These are phyloP conservation scores for Phialophora expanda DNA, from an alignment of 2,329 filamentous ascomycete genomes.

Conservation along the genomic window DNA sequence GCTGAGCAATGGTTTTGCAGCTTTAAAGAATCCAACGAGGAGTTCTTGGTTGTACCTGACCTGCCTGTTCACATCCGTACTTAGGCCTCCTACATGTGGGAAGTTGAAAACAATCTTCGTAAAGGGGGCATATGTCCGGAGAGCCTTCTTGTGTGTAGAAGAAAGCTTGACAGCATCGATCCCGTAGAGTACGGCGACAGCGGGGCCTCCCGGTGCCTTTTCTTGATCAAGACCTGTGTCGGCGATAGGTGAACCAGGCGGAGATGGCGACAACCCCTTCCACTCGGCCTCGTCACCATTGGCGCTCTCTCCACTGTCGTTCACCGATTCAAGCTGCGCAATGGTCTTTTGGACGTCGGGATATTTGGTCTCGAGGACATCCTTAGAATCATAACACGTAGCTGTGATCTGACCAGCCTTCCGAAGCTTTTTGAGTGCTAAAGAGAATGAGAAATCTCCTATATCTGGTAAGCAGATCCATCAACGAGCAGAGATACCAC, in stretches of 20 bases:
- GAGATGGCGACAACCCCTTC: conserved; percentile 36
- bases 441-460: conserved; percentile 57
- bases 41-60: conserved; percentile 83
- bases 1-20: conserved; percentile 48
- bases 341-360: conserved; percentile 61
- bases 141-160: conserved; percentile 39
- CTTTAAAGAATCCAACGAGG: conserved; percentile 56
- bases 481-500: conserved; percentile 12
- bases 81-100: conserved; percentile 90
- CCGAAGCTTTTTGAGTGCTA: conserved; percentile 51
- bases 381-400: conserved; percentile 53
- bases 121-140: conserved; percentile 56
- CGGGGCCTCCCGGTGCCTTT: conserved; percentile 33
- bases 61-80: conserved; percentile 91
- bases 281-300: conserved; percentile 33
- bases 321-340: conserved; percentile 11
- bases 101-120: conserved; percentile 94
- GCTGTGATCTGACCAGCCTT: conserved; percentile 49
- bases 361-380: conserved; percentile 70
- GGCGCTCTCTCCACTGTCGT: conserved; percentile 3
- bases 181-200: conserved; percentile 47
- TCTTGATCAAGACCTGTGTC: conserved; percentile 9
- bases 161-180: conserved; percentile 52
- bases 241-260: background rate
- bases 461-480: conserved; percentile 28